Evolutionary conservation across 129 eudicot species (phyloP), one percentile per base, ranked within the genome.

Genomic region (Pittosporum tobira): DNA sequence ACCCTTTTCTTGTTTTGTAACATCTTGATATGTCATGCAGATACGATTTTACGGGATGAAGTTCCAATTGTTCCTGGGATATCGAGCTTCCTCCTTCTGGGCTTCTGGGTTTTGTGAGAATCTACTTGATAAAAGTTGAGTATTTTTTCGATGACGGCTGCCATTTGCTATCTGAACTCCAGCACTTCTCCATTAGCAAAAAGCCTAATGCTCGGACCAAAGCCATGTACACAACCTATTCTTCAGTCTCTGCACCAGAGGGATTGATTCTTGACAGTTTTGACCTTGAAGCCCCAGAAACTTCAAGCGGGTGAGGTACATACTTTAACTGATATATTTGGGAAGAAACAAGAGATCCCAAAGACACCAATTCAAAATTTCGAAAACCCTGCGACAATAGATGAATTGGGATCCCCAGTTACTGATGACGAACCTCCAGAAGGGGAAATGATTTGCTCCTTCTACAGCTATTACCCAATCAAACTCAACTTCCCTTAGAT

Each of bases 81-180:
- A 46, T 57, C 87, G 57, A 94, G 76, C 21, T 81, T 61, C 75
- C 94, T 87, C 57, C 94, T 93, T 49, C 70, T n/a, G n/a, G n/a
- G n/a, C n/a, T n/a, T n/a, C n/a, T 91, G 11, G 98, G 98, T 66
- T 65, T 91, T 57, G 85, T 86, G 57, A 78, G 96, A 50, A 79
- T 91, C 47, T 81, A 86, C 75, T 83, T 90, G 0, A 91, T 81
- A 77, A 86, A 91, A 76, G 90, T 83, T 3, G 99, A 84, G 61
- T 87, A 78, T 79, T 71, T 93, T 30, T 73, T 76, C 31, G 37
- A 67, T 57, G 96, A 93, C 62, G 80, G 85, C 59, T 63, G 62
- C 45, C 47, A 65, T 46, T 72, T 77, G 44, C 70, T 74, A 37
- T 51, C 62, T 44, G 80, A 73, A 58, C 47, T 84, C 34, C 31